Conservation (phyloP, 495 filamentous ascomycete genomes). For the Penicillium silybi region DNA sequence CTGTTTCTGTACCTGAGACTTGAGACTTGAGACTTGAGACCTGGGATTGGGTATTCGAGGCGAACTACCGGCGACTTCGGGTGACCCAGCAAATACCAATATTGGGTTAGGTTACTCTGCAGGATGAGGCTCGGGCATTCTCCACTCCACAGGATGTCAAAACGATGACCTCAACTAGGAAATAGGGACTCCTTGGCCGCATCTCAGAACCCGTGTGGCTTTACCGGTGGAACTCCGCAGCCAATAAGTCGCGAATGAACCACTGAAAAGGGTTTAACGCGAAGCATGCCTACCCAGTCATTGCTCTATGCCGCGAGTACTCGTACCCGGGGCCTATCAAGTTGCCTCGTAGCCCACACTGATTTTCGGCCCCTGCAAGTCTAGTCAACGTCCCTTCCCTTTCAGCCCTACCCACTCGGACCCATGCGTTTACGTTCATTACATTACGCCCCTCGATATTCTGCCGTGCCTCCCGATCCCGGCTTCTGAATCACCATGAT, state of each 20-base stretch:
- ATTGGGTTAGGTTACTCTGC: not conserved
- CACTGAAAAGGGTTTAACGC: conserved; percentile 3
- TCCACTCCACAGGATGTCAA: not conserved
- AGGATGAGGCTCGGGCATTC: not conserved
- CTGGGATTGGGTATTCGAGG: not conserved
- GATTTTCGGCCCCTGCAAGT: not conserved
- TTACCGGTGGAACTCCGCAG: not conserved
- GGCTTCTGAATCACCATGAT: not conserved
- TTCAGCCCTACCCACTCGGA: conserved; percentile 6
- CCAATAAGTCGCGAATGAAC: not conserved
- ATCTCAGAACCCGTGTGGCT: not conserved
- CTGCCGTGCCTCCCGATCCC: not conserved
- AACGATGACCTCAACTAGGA: not conserved
- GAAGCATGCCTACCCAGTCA: conserved; percentile 1
- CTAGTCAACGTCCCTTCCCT: not conserved
- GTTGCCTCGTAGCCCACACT: not conserved
- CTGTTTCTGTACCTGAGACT: not conserved
- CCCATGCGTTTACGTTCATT: conserved; percentile 3
- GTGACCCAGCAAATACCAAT: not conserved
- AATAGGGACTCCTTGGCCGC: no score
- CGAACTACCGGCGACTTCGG: not conserved
- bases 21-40: not conserved
- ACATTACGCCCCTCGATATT: conserved; percentile 5
- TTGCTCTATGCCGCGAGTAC: not conserved
- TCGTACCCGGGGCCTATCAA: conserved; percentile 1